phyloP scores from a whole-genome alignment of 345 rosid genomes.

The Crucihimalaya himalaica region DNA sequence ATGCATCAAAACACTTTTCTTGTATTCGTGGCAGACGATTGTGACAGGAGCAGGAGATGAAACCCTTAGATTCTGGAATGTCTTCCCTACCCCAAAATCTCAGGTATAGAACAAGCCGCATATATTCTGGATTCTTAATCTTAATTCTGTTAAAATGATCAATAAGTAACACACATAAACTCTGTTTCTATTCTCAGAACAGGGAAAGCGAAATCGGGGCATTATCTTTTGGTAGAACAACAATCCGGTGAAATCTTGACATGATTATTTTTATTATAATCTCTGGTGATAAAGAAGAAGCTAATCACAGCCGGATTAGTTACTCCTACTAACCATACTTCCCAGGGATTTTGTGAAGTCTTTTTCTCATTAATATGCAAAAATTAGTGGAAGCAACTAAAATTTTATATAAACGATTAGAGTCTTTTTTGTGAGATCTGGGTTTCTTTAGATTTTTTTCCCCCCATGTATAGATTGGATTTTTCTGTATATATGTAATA shows the following conservation, averaged over 20 bases:
- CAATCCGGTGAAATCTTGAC: conserved; percentile 56
- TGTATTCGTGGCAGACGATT: conserved; percentile 61
- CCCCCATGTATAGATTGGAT: not conserved
- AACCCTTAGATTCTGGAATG: conserved; percentile 95
- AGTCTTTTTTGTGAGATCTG: not conserved
- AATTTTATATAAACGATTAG: not conserved
- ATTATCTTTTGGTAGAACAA: conserved; percentile 76
- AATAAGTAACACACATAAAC: not conserved
- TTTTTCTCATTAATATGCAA: conserved; percentile 5
- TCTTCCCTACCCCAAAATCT: conserved; percentile 94
- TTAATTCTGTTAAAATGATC: not conserved
- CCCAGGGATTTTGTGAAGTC: not conserved
- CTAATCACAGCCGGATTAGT: conserved; percentile 1
- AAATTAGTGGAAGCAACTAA: not conserved
- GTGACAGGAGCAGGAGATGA: conserved; percentile 99
- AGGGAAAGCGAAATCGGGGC: conserved; percentile 79
- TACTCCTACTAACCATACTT: conserved; percentile 22
- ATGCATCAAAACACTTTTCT: conserved; percentile 11
- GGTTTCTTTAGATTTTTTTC: not conserved
- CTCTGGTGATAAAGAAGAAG: not conserved
- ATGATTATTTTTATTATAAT: not conserved
- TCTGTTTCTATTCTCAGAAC: conserved; percentile 49
- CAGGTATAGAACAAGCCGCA: conserved; percentile 53
- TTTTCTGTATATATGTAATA: not conserved
- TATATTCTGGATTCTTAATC: not conserved